These are phyloP conservation scores for Trichoderma orchidacearum DNA, from an alignment of 495 filamentous ascomycete species.

Conservation along the genomic window DNA sequence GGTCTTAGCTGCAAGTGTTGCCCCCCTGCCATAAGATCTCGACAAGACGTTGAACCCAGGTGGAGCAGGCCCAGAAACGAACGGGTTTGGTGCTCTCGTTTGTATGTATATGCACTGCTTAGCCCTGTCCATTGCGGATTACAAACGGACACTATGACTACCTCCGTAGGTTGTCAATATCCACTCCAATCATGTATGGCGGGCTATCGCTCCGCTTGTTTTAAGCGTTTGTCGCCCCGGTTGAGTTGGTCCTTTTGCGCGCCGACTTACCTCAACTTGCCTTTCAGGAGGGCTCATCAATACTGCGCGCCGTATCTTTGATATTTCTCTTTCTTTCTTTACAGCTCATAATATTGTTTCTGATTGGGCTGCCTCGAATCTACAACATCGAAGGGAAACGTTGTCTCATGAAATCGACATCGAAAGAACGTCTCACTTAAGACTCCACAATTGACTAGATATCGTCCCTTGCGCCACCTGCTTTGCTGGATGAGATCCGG, in stretches of 20 bases:
- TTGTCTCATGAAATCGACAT: no score
- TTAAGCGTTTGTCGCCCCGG: neutral
- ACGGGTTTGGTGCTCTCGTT: neutral
- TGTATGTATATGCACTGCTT: neutral
- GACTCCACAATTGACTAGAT: neutral
- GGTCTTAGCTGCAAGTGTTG: neutral
- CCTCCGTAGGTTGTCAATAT: neutral
- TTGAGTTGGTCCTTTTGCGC: neutral
- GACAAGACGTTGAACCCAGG: neutral
- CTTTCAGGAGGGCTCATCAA: neutral
- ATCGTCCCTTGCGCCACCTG: neutral
- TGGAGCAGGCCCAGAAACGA: neutral
- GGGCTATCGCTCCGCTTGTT: neutral
- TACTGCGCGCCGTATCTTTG: neutral
- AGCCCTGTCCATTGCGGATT: neutral
- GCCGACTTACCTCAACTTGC: neutral
- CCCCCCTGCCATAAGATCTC: neutral
- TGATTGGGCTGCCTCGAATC: neutral
- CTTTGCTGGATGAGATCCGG: neutral
- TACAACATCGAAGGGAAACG: no score
- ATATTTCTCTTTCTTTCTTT: neutral
- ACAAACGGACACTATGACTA: neutral
- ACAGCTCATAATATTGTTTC: neutral
- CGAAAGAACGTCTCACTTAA: no score
- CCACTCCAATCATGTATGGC: neutral